These are phyloP conservation scores for Nematodospora anomalae DNA, from an alignment of 1,139 yeast species.

Conservation along the genomic window DNA sequence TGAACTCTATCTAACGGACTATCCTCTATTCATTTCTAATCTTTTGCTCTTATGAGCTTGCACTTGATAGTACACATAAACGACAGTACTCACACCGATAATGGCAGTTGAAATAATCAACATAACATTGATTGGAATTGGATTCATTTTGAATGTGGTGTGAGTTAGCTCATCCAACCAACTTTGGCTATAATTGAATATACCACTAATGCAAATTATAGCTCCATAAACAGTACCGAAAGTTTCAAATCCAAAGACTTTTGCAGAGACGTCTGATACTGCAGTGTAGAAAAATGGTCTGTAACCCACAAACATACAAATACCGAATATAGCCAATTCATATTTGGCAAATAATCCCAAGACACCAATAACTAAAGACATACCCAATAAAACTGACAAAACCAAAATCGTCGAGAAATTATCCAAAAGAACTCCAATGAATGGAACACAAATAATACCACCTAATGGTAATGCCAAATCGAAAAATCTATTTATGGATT, in stretches of 20 bases:
- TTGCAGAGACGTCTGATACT: conserved; percentile 46
- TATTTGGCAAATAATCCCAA: conserved; percentile 37
- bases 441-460: conserved; percentile 44
- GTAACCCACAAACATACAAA: conserved; percentile 41
- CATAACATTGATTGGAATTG: conserved; percentile 37
- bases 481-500: conserved; percentile 34
- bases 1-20: no score
- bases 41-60: conserved; percentile 19
- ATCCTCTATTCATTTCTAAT: not conserved
- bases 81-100: conserved; percentile 32
- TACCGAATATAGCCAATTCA: conserved; percentile 32
- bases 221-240: conserved; percentile 50
- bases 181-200: conserved; percentile 39
- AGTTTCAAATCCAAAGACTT: conserved; percentile 50
- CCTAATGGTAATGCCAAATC: conserved; percentile 50
- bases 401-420: conserved; percentile 36
- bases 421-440: conserved; percentile 43
- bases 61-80: conserved; percentile 34
- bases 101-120: conserved; percentile 30
- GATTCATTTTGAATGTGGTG: conserved; percentile 41
- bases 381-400: conserved; percentile 26
- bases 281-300: conserved; percentile 49
- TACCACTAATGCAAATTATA: conserved; percentile 43
- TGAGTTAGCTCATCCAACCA: conserved; percentile 42
- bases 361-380: conserved; percentile 38